Evolutionary conservation across 176 grass and related monocot species (phyloP).

Genomic region (Metroxylon sagu): DNA sequence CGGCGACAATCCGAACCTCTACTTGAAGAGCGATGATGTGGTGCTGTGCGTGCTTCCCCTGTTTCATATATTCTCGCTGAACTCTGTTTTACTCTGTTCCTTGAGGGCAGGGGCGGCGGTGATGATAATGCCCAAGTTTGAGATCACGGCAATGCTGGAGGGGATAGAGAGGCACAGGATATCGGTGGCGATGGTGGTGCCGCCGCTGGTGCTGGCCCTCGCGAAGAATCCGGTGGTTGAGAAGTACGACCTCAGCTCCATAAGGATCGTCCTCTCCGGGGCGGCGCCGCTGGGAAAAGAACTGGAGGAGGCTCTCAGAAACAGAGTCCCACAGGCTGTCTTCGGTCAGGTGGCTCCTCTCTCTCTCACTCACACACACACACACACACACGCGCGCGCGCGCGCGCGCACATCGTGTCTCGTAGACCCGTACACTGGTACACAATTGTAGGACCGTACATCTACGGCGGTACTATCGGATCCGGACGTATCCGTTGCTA

Average conservation of each 20-base stretch:
- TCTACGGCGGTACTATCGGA: too few species aligned
- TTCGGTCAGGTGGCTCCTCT: constrained; percentile 27
- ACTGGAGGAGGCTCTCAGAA: constrained; percentile 23
- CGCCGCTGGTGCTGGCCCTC: constrained; percentile 35
- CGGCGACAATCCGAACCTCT: constrained; percentile 34
- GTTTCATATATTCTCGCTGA: constrained; percentile 45
- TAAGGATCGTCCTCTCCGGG: constrained; percentile 29
- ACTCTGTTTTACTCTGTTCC: constrained; percentile 30
- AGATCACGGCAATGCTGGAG: constrained; percentile 28
- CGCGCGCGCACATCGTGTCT: too few species aligned
- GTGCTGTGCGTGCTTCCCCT: constrained; percentile 40
- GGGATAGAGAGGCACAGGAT: constrained; percentile 26
- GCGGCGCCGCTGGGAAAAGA: constrained; percentile 37
- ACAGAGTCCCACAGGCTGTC: constrained; percentile 27
- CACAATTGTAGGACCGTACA: too few species aligned
- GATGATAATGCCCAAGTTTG: constrained; percentile 41
- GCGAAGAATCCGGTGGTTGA: constrained; percentile 38
- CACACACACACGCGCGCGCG: too few species aligned
- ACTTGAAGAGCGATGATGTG: constrained; percentile 22
- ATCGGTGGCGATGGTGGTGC: constrained; percentile 41
- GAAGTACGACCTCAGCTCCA: constrained; percentile 29
- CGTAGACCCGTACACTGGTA: too few species aligned
- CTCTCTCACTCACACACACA: neutral
- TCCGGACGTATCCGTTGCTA: too few species aligned
- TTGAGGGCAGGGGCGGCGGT: constrained; percentile 31